phyloP scores from a whole-genome alignment of 2,329 filamentous ascomycete species.

The Camptophora hylomeconis region DNA sequence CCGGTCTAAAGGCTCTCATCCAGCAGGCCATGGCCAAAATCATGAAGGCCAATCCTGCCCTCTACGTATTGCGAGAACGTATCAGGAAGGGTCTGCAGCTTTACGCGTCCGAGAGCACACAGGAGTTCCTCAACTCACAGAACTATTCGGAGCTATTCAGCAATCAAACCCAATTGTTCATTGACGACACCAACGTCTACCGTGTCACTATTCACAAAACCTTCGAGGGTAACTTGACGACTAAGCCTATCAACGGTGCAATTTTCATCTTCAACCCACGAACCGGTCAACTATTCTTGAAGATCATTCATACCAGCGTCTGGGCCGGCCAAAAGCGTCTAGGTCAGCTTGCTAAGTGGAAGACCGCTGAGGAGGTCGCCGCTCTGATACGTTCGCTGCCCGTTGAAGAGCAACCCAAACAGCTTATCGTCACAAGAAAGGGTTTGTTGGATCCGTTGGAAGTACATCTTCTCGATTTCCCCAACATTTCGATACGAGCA shows the following conservation, averaged over 20 bases:
- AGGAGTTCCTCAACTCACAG: constrained; percentile 97
- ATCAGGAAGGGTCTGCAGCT: constrained; percentile 96
- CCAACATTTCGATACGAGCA: constrained; percentile 95
- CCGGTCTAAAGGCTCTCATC: constrained; percentile 83
- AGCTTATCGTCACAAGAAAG: constrained; percentile 95
- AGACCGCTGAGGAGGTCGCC: constrained; percentile 98
- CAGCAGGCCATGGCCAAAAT: constrained; percentile 99
- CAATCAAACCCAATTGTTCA: constrained; percentile 97
- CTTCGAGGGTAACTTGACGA: constrained; percentile 96
- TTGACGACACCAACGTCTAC: constrained; percentile 98
- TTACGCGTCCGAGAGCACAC: constrained; percentile 96
- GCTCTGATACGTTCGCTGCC: constrained; percentile 90
- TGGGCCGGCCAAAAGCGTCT: constrained; percentile 99
- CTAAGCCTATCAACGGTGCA: constrained; percentile 97
- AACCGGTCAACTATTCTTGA: constrained; percentile 92
- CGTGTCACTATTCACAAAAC: constrained; percentile 99
- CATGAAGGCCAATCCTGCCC: constrained; percentile 96
- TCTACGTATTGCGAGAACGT: constrained; percentile 93
- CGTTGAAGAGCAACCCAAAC: constrained; percentile 96
- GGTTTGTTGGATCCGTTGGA: constrained; percentile 93
- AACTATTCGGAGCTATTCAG: constrained; percentile 99
- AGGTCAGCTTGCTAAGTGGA: constrained; percentile 96
- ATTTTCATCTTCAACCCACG: constrained; percentile 99
- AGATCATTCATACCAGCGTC: constrained; percentile 98
- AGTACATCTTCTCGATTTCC: constrained; percentile 94